Evolutionary conservation across 352 stramenopile species (phyloP), one percentile per base, ranked within the genome.

Genomic region (Pythium grandisporangium): DNA sequence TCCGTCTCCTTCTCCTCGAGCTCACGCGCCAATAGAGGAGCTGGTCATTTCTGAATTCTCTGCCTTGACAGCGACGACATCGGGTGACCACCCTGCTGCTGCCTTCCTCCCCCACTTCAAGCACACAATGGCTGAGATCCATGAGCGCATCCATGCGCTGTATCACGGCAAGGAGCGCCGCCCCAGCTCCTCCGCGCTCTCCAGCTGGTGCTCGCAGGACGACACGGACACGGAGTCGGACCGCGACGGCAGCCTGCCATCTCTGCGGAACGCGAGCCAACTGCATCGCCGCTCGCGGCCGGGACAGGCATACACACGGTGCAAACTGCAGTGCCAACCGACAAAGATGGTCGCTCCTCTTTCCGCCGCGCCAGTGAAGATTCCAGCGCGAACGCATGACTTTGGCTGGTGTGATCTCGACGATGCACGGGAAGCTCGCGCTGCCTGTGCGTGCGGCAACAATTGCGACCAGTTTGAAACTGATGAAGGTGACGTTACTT

Each of bases 171-270:
- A n/a, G n/a, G n/a, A n/a, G n/a, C n/a, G n/a, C n/a, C n/a, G n/a
- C n/a, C n/a, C n/a, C n/a, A n/a, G 29, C 58, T 58, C 19, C 32
- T 55, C 36, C 61, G 62, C 30, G 11, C 33, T 17, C 33, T 8
- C 11, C n/a, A n/a, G 51, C 43, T 58, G 51, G 51, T 62, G 68
- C 19, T 84, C 71, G 22, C 61, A 75, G 29, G 69, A 82, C 26
- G 72, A 85, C 47, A 85, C 72, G 6, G 69, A 85, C 61, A 75
- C 61, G 51, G 72, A 85, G 45, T 79, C 69, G 41, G 69, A 82
- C 32, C 64, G 59, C 20, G 67, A 58, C 34, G 67, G 61, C 52
- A n/a, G n/a, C n/a, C n/a, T n/a, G n/a, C n/a, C n/a, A n/a, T n/a
- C n/a, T n/a, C n/a, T n/a, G n/a, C n/a, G n/a, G n/a, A n/a, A n/a